Evolutionary conservation across 2,329 filamentous ascomycete species (phyloP), one percentile per base, ranked within the genome.

Genomic region (Cladophialophora immunda): DNA sequence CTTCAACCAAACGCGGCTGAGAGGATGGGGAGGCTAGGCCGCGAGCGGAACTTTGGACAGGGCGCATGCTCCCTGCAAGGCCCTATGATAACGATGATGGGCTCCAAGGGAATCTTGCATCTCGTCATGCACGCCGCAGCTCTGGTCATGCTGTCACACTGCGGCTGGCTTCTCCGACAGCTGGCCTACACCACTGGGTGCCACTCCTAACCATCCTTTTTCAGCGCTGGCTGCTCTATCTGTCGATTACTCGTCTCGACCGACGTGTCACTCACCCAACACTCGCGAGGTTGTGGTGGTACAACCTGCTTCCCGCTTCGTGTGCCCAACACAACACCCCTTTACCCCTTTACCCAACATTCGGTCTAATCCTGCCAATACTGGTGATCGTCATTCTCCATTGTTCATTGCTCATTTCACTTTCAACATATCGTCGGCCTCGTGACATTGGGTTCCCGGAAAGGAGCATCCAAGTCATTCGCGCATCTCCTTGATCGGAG

Each of bases 401-500:
- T 53, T 36, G n/a, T 5, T 17, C n/a, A 34, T 55, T 36, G n/a
- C 13, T 17, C n/a, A 34, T 55, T 55, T 8, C 53, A n/a, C 22
- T 55, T 11, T 4, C 7, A 55, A 3, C 45, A 15, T 58, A 45
- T 32, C 41, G 6, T 25, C 15, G 19, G 7, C 57, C 41, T 45
- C 32, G 41, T 54, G 58, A 41, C 45, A 47, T 50, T 61, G 52
- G n/a, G 32, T 61, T 61, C 11, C 45, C 58, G 29, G 58, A 61
- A 36, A 61, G 45, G 58, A 61, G 47, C 45, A 61, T 41, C 27
- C 47, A 30, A 38, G 3, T 54, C 36, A 50, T 53, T 38, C 58
- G 32, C 45, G 41, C 45, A 36, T 45, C 62, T 66, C 68, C 68
- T 65, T 41, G 30, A 65, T 60, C 62, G 62, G 65, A 67, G 61